Conservation (phyloP, 2,329 filamentous ascomycete species). For the Dactylellina cionopaga region DNA sequence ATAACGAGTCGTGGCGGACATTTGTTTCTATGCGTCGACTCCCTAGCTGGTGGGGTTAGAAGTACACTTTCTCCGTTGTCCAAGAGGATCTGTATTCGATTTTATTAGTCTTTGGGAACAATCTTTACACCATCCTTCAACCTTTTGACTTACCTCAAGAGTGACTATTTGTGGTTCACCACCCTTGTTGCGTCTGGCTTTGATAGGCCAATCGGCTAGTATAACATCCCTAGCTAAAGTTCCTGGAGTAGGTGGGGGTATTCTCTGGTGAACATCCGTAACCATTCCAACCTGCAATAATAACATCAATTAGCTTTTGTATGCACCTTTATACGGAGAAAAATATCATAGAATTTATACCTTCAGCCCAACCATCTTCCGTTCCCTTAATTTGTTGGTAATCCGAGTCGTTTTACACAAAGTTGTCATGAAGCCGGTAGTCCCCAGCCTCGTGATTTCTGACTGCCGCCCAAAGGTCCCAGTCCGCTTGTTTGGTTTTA, state of each 20-base stretch:
- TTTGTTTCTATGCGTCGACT: conserved; percentile 39
- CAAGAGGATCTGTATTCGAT: conserved; percentile 24
- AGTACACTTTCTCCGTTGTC: conserved; percentile 23
- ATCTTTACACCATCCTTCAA: no score
- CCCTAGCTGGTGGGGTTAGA: conserved; percentile 32
- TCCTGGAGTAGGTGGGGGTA: conserved; percentile 29
- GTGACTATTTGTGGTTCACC: conserved; percentile 49
- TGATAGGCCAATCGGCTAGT: conserved; percentile 51
- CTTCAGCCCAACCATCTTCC: conserved; percentile 46
- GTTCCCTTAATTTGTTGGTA: conserved; percentile 14
- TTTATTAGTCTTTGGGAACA: not conserved
- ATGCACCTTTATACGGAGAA: not conserved
- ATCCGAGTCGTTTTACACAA: conserved; percentile 24
- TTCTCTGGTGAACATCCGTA: conserved; percentile 29
- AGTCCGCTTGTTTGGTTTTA: conserved; percentile 13
- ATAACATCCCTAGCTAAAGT: conserved; percentile 34
- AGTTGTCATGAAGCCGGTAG: conserved; percentile 50
- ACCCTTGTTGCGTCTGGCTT: conserved; percentile 41
- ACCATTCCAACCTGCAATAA: conserved; percentile 51
- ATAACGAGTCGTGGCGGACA: conserved; percentile 35
- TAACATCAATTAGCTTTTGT: not conserved
- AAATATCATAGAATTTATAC: not conserved
- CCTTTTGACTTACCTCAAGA: conserved; percentile 29
- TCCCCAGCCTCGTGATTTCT: conserved; percentile 30
- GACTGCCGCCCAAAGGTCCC: not conserved